Percentiles rank a stretch among this genome's conserved stretches.
Conservation (phyloP, 305 asterid species). For the Fraxinus ornus region DNA sequence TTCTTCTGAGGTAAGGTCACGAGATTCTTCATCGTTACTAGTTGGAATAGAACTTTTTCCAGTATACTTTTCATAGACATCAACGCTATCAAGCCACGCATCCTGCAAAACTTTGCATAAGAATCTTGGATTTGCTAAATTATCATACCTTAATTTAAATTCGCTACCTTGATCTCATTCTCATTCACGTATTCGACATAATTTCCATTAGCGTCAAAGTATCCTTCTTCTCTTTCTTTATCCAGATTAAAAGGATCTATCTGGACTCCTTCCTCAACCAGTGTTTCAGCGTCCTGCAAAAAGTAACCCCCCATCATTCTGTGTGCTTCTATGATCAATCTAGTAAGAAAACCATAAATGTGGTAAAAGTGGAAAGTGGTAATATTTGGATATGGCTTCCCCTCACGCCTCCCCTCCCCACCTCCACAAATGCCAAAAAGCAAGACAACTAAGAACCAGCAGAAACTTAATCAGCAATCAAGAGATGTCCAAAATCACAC, state of each 20-base stretch:
- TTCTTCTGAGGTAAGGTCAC: constrained; percentile 67
- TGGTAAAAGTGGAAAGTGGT: background rate
- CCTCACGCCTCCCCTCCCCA: background rate
- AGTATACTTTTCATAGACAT: constrained; percentile 37
- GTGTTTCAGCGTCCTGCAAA: constrained; percentile 73
- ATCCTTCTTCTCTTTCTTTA: constrained; percentile 93
- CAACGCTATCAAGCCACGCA: constrained; percentile 98
- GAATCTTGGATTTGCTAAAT: constrained; percentile 22
- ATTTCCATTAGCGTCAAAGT: constrained; percentile 84
- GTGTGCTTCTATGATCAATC: constrained; percentile 17
- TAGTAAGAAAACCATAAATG: background rate
- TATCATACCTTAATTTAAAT: constrained; percentile 9
- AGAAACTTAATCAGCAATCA: background rate
- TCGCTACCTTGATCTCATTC: constrained; percentile 68
- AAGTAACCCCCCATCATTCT: constrained; percentile 15
- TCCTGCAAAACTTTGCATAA: constrained; percentile 52
- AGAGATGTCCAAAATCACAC: background rate
- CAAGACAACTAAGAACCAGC: background rate
- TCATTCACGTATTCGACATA: constrained; percentile 70
- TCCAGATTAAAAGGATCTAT: constrained; percentile 86
- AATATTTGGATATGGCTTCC: background rate
- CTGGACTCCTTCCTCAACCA: constrained; percentile 67
- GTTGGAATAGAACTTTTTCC: constrained; percentile 32
- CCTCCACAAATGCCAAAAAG: background rate
- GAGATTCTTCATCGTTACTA: constrained; percentile 44